These are phyloP conservation scores for Trypanosoma rangeli DNA, from an alignment of 208 protist species.

Conservation along the genomic window DNA sequence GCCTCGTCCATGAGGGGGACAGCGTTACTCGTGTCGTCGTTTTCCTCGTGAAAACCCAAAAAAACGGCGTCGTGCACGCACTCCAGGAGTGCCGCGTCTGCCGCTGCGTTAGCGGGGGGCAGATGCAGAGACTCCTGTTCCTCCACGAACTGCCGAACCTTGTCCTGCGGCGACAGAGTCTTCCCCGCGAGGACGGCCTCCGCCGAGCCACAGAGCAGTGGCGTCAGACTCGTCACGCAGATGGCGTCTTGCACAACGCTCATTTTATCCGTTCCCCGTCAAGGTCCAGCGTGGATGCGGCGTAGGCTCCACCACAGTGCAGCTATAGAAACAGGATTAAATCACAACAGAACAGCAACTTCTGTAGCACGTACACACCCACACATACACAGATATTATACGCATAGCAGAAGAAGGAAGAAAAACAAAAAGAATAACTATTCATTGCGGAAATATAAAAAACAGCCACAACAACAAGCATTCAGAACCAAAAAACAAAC, in stretches of 20 bases:
- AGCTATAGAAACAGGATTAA: neutral
- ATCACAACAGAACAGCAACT: constrained; percentile 8
- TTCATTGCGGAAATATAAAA: neutral
- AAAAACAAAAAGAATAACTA: constrained; percentile 1
- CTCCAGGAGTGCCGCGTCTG: neutral
- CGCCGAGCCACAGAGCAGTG: neutral
- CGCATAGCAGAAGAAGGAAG: constrained; percentile 10
- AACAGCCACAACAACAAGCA: neutral
- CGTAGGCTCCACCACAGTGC: neutral
- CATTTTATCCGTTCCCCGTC: neutral
- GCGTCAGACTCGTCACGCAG: neutral
- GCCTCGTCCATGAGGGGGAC: neutral
- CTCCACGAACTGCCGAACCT: constrained; percentile 27
- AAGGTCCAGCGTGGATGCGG: neutral
- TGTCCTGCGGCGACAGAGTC: constrained; percentile 20
- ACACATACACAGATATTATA: neutral
- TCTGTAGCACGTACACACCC: neutral
- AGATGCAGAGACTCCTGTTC: constrained; percentile 17
- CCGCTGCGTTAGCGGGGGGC: neutral
- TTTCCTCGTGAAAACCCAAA: neutral
- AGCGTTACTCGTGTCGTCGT: neutral
- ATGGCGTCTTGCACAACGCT: neutral
- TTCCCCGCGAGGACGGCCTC: constrained; percentile 16
- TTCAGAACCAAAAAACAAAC: constrained; percentile 2
- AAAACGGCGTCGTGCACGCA: neutral